Base-by-base conservation (phyloP, 371 early-diverging fungal species). In the Rhizomucor pusillus region DNA sequence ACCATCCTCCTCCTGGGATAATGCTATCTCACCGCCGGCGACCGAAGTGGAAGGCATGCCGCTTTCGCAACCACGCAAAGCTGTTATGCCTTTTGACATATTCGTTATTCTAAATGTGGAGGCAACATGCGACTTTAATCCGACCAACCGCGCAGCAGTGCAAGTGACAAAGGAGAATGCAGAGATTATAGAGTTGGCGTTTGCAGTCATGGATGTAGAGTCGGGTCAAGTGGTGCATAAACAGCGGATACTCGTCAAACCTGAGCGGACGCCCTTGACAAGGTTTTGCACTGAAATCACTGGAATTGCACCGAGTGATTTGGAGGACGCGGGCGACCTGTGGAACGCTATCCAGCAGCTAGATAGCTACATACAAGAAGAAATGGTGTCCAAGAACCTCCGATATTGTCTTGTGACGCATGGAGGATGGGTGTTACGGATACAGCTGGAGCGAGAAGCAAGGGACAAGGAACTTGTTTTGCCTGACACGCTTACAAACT, bases 331-430 rank as follows among this genome's bases (percentile, higher is more conserved):
- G 5, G 85, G 82, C 22, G 75, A 77, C 7, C 71, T 90, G 1
- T 59, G 71, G 10, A 77, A 78, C 9, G 91, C 89, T 12, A 73
- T 89, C 19, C 52, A 63, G 22, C 57, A 73, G 18, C 57, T 90
- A n/a, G 83, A 86, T 40, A 43, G 56, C 2, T 89, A 81, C 50
- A 80, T 90, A 46, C 69, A 77, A 47, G 56, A 56, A 0, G 71
- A 85, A 55, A 81, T 89, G 24, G 69, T 78, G 18, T 67, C 68
- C 22, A 59, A 85, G 56, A 65, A 75, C 10, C 75, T 78, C 29
- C 70, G 73, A 4, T 89, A 89, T 64, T 86, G 88, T 52, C 86
- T 90, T 60, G 86, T 87, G 11, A 86, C 88, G 0, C 90, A 89
- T 63, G 89, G 89, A 13, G 88, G 86, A 3, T 86, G 87, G 87